Conservation (phyloP, 805 yeast species). For the Brettanomyces sp. region DNA sequence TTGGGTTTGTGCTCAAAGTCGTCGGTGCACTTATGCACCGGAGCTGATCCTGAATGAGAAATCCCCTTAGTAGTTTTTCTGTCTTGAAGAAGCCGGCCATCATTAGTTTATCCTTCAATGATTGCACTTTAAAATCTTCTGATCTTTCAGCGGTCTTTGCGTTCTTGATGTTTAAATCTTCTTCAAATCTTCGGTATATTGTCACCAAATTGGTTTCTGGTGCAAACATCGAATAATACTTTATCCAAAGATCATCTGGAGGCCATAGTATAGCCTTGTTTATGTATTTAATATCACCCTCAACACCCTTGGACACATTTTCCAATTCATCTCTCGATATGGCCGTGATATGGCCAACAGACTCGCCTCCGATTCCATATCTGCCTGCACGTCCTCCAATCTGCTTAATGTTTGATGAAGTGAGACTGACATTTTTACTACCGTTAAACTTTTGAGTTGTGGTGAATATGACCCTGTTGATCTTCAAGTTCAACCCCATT, state of each 20-base stretch:
- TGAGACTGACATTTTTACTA: slow-evolving; percentile 31
- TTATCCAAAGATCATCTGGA: slow-evolving; percentile 58
- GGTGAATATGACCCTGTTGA: slow-evolving; percentile 71
- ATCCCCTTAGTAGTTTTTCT: slow-evolving; percentile 13
- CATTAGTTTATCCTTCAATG: slow-evolving; percentile 17
- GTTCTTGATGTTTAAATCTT: slow-evolving; percentile 23
- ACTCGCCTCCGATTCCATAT: slow-evolving; percentile 29
- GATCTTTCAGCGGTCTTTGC: slow-evolving; percentile 7
- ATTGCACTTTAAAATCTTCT: slow-evolving; percentile 19
- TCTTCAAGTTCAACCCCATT: slow-evolving; percentile 88
- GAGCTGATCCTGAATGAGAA: slow-evolving; percentile 24
- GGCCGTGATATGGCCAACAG: slow-evolving; percentile 47
- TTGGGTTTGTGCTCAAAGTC: slow-evolving; percentile 15
- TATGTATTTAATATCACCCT: slow-evolving; percentile 42
- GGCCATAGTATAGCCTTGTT: slow-evolving; percentile 73
- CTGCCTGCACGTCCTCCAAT: slow-evolving; percentile 97
- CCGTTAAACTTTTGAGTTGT: slow-evolving; percentile 69
- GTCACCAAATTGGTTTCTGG: slow-evolving; percentile 35
- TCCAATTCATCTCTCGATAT: slow-evolving; percentile 33
- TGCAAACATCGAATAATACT: slow-evolving; percentile 54
- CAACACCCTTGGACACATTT: slow-evolving; percentile 38
- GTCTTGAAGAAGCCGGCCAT: slow-evolving; percentile 19
- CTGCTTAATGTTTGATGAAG: slow-evolving; percentile 70
- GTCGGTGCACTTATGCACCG: slow-evolving; percentile 29
- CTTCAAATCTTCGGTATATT: slow-evolving; percentile 40